These are phyloP conservation scores for Eragrostis tef DNA, from an alignment of 202 grass and related monocot genomes.

Conservation along the genomic window DNA sequence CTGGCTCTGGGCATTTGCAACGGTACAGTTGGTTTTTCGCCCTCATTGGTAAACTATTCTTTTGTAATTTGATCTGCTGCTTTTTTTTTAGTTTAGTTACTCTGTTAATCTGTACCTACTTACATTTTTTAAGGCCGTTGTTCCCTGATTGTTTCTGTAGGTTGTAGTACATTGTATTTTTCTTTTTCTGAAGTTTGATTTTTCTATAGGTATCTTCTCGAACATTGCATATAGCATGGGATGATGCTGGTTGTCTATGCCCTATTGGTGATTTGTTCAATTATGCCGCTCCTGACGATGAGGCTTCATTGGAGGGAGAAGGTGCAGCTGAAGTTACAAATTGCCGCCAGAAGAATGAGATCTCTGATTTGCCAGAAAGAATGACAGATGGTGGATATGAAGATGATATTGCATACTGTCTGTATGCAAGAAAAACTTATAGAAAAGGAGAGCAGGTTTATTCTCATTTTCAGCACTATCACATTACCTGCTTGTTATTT, in stretches of 20 bases:
- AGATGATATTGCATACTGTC: conserved; percentile 65
- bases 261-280: conserved; percentile 95
- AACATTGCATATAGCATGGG: conserved; percentile 92
- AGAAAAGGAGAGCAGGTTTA: conserved; percentile 77
- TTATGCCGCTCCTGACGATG: conserved; percentile 78
- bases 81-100: not conserved
- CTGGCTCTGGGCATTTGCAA: conserved; percentile 88
- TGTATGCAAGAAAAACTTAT: conserved; percentile 83
- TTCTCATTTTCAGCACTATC: not conserved
- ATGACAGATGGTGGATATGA: conserved; percentile 92
- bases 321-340: conserved; percentile 44
- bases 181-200: conserved; percentile 28
- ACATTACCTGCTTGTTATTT: not conserved
- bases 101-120: not conserved
- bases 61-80: not conserved
- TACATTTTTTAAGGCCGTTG: conserved; percentile 23
- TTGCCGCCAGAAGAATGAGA: conserved; percentile 36
- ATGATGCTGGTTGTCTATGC: conserved; percentile 88
- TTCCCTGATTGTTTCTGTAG: not conserved
- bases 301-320: conserved; percentile 40
- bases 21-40: conserved; percentile 49
- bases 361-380: conserved; percentile 48
- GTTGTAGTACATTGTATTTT: conserved; percentile 1
- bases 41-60: not conserved
- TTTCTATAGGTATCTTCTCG: conserved; percentile 72